Evolutionary conservation across 768 basidiomycete genomes (phyloP).

Genomic region (Porpolomopsis calyptriformis): DNA sequence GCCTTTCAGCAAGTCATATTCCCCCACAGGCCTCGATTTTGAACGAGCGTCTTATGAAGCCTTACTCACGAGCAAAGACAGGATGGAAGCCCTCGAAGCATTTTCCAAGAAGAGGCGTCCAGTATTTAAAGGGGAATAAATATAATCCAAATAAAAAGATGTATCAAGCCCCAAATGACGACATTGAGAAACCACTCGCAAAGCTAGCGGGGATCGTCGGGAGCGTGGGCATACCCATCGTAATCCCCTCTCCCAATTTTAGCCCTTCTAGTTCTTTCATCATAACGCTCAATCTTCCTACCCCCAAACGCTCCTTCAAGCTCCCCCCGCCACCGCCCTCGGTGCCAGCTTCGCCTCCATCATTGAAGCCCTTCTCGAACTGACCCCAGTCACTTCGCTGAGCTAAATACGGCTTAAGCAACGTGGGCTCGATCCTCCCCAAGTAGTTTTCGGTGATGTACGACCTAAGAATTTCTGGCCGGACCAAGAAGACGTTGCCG

Average conservation of each 20-base stretch:
- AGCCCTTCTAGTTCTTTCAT: conserved; percentile 80
- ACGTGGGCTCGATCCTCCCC: conserved; percentile 75
- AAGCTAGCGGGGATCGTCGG: conserved; percentile 40
- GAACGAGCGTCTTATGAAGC: conserved; percentile 80
- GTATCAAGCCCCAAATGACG: conserved; percentile 34
- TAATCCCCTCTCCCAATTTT: conserved; percentile 46
- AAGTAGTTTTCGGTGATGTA: conserved; percentile 94
- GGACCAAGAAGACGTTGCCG: conserved; percentile 93
- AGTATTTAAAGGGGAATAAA: conserved; percentile 69
- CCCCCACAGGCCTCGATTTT: conserved; percentile 67
- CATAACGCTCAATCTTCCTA: conserved; percentile 66
- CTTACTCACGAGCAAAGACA: conserved; percentile 63
- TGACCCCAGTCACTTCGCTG: conserved; percentile 8
- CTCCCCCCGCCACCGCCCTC: conserved; percentile 39
- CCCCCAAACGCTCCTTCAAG: conserved; percentile 51
- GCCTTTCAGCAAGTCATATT: not conserved
- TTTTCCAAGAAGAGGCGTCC: conserved; percentile 79
- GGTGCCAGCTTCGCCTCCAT: conserved; percentile 32
- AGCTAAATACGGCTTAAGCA: conserved; percentile 41
- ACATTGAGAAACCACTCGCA: conserved; percentile 41
- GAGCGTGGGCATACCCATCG: conserved; percentile 44
- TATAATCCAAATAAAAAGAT: conserved; percentile 16
- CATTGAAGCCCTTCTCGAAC: conserved; percentile 54
- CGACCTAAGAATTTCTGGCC: conserved; percentile 87
- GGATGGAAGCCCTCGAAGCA: conserved; percentile 73